These are phyloP conservation scores for Ailanthus altissimus DNA, from an alignment of 345 rosid genomes.

Conservation along the genomic window DNA sequence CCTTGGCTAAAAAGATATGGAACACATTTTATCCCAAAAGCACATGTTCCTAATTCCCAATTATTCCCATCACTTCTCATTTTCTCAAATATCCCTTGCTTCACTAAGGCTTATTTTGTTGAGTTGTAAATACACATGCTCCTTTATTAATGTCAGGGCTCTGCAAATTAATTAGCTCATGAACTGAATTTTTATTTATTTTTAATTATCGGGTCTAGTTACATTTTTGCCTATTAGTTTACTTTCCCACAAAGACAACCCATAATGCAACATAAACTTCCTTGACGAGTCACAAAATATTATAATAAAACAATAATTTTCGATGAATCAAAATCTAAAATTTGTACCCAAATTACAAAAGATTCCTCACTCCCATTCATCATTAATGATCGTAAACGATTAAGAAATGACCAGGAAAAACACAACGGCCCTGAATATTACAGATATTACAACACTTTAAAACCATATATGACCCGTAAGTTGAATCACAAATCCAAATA, in stretches of 20 bases:
- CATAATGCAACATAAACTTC: neutral
- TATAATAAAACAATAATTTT: neutral
- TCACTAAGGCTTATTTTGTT: neutral
- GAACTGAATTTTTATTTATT: too few species aligned
- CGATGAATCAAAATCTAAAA: neutral
- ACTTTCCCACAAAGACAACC: neutral
- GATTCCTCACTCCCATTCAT: neutral
- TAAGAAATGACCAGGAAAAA: conserved; percentile 11
- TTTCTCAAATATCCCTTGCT: conserved; percentile 4
- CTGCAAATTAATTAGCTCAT: too few species aligned
- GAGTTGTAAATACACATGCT: neutral
- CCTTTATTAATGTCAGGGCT: neutral
- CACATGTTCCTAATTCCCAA: conserved; percentile 15
- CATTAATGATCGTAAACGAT: neutral
- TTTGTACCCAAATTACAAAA: conserved; percentile 7
- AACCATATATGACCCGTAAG: neutral
- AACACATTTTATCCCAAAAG: conserved; percentile 8
- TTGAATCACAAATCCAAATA: neutral
- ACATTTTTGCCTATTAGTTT: neutral
- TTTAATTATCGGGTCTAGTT: too few species aligned
- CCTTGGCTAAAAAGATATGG: neutral
- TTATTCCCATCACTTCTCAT: neutral
- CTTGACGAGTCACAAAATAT: neutral
- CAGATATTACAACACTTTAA: neutral
- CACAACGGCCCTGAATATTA: neutral